Evolutionary conservation across 75 land plant species (phyloP), one percentile per base, ranked within the genome.

Genomic region (Picea glauca): DNA sequence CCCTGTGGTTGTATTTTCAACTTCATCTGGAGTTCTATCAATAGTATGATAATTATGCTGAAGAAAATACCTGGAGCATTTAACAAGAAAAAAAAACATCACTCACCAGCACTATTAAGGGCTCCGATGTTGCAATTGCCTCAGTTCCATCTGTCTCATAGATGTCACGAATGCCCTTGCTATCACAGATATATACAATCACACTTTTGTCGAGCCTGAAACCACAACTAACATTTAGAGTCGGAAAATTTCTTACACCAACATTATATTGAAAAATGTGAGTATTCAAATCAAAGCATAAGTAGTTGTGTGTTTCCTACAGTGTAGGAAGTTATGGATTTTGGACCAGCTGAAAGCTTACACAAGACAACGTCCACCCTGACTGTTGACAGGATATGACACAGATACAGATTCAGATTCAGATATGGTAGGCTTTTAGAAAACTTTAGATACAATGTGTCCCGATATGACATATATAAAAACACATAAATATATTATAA

Each of bases 141-240:
- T 79, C 80, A 61, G 58, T 86, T 83, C 98, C 99, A 88, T 97
- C 98, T 43, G 96, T 79, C 59, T 97, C 98, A 85, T 97, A 97
- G 76, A 94, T 94, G 75, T 97, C 99, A 50, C 99, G 88, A 58
- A 97, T 87, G 63, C 99, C 99, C 67, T 86, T 88, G 73, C 87
- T 90, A 83, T 97, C 99, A 84, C 96, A 90, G 15, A 97, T 94
- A 79, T 97, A 97, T 38, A 97, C 99, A 78, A 94, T 94, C 43
- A 94, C 94, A 67, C 99, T 98, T 83, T 94, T 97, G 58, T 97
- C 93, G 84, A 97, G 77, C 99, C 99, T 97, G 58, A 74, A 74
- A 74, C 50, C 46, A 38, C 7, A 40, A 67, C 43, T 5, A 67
- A 67, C 17, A 33, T 67, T 38, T 67, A 15, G 15, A 67, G 43